Evolutionary conservation across 768 basidiomycete species (phyloP).

Genomic region (Mycena galopus): DNA sequence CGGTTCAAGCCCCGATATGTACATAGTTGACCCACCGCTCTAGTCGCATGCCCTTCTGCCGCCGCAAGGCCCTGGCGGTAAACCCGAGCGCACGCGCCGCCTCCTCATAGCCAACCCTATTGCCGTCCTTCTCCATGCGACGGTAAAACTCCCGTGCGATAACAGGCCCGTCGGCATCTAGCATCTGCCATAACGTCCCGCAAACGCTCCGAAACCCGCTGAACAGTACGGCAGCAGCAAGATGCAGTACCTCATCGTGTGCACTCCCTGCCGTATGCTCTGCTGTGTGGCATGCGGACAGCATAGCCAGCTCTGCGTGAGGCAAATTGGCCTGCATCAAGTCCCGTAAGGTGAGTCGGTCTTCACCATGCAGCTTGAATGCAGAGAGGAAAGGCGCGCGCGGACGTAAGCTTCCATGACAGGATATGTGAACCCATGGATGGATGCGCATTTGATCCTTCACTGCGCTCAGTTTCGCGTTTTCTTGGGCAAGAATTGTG

Average conservation of each 20-base stretch:
- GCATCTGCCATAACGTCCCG: neutral
- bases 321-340: no score
- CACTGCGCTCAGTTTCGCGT: no score
- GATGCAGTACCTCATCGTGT: neutral
- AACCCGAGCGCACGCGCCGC: neutral
- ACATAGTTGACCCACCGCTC: conserved; percentile 3
- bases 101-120: neutral
- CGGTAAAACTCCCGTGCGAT: neutral
- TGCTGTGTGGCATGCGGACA: neutral
- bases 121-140: neutral
- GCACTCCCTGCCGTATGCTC: no score
- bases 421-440: conserved; percentile 4
- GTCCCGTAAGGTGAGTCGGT: neutral
- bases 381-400: neutral
- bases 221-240: neutral
- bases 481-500: no score
- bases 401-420: neutral
- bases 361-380: neutral
- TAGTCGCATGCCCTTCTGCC: neutral
- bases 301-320: neutral
- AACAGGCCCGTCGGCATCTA: neutral
- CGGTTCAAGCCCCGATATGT: conserved; percentile 1
- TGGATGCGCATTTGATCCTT: neutral
- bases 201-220: neutral
- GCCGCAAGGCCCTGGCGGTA: no score